Evolutionary conservation across 352 stramenopile species (phyloP), one percentile per base, ranked within the genome.

Genomic region (Pythium aquatile): DNA sequence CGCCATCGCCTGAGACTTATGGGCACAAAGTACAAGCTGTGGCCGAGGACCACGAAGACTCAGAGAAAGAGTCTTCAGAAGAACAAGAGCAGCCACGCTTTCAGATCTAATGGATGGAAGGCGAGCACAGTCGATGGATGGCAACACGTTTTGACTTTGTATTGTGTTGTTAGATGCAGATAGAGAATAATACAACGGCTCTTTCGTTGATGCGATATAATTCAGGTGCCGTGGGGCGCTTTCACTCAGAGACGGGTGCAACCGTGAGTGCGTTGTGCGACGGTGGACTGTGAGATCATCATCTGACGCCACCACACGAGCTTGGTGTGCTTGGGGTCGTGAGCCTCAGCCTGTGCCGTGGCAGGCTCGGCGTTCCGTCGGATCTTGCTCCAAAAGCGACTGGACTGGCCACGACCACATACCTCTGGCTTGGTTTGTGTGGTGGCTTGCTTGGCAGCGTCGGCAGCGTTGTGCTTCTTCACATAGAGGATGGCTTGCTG

Each of bases 261-360:
- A 14, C 44, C 44, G 5, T 14, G n/a, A 3, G 1, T 28, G 20
- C 44, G 44, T 6, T 4, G n/a, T 5, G 20, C 44, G 7, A 51
- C 6, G 4, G 17, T n/a, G 28, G 55, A 39, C 44, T 62, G 42
- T n/a, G 56, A 62, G 56, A 62, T 32, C 24, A 62, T 16, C 56
- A 62, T 29, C 42, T 62, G 56, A 40, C 56, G 56, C 44, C 40
- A 55, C 56, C 56, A 62, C 26, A 62, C 29, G 5, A 24, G 26
- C 30, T 62, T 62, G 14, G 20, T 49, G 7, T 55, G 56, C 14
- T 24, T 30, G 28, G 30, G 13, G 42, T 62, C 28, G 44, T 46
- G 13, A 3, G 13, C 29, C 3, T 53, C 30, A n/a, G 26, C 24
- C 5, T 46, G 17, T 44, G 30, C 30, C 5, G 29, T 5, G 6